Evolutionary conservation across 2,329 filamentous ascomycete species (phyloP).

Genomic region (Alternaria metachromatica): DNA sequence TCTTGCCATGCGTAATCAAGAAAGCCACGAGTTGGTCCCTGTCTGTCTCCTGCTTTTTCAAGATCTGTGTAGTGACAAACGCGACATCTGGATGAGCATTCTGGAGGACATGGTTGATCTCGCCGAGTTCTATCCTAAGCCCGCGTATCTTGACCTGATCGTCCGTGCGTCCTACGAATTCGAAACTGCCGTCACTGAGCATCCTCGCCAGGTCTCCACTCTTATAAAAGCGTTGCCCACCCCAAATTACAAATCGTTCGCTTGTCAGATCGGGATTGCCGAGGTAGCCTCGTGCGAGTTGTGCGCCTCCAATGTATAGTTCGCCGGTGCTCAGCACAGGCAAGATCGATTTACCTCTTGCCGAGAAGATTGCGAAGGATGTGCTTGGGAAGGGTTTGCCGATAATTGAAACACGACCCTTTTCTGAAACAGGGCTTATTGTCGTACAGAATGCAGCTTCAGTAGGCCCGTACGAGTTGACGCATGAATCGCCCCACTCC

Average conservation of each 20-base stretch:
- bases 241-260: slow-evolving; percentile 38
- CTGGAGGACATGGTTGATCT: slow-evolving; percentile 45
- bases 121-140: slow-evolving; percentile 47
- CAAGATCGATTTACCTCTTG: slow-evolving; percentile 37
- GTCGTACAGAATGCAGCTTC: slow-evolving; percentile 56
- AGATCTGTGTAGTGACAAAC: slow-evolving; percentile 39
- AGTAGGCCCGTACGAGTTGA: slow-evolving; percentile 55
- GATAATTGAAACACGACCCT: slow-evolving; percentile 48
- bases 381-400: slow-evolving; percentile 52
- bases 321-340: slow-evolving; percentile 53
- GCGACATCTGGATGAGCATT: slow-evolving; percentile 26
- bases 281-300: slow-evolving; percentile 55
- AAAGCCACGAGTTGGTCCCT: slow-evolving; percentile 49
- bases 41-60: slow-evolving; percentile 30
- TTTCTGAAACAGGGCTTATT: slow-evolving; percentile 43
- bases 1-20: slow-evolving; percentile 16
- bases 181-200: slow-evolving; percentile 48
- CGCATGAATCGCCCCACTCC: slow-evolving; percentile 50
- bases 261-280: slow-evolving; percentile 42
- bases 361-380: slow-evolving; percentile 48
- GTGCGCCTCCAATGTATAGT: slow-evolving; percentile 55
- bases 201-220: slow-evolving; percentile 49
- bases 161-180: slow-evolving; percentile 48
- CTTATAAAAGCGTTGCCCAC: slow-evolving; percentile 46
- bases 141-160: slow-evolving; percentile 52